A percentile compares a stretch with the other conserved stretches of the same genome.
These are phyloP conservation scores for Hanseniaspora clermontiae DNA, from an alignment of 805 yeast genomes.

Conservation along the genomic window DNA sequence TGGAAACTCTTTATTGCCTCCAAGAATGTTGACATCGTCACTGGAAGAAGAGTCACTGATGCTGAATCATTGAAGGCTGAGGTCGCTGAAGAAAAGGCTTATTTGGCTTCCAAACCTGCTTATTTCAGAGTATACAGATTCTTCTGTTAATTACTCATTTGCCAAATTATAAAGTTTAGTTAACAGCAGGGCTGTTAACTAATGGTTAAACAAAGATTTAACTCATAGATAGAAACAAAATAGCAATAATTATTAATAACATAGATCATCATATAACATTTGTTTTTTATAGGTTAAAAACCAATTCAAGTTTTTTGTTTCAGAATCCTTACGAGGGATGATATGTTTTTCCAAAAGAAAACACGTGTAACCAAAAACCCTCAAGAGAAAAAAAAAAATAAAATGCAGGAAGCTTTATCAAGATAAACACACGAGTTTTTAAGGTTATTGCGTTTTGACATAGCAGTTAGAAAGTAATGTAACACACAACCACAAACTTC, in stretches of 20 bases:
- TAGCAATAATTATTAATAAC: too few relatives aligned
- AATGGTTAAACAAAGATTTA: background rate
- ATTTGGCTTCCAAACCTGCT: slow-evolving; percentile 34
- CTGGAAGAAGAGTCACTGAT: slow-evolving; percentile 50
- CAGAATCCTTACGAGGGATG: too few relatives aligned
- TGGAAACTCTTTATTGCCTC: slow-evolving; percentile 35
- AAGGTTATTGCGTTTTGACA: too few relatives aligned
- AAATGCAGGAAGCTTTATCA: too few relatives aligned
- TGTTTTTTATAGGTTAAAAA: too few relatives aligned
- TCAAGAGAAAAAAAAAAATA: too few relatives aligned
- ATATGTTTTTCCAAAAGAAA: too few relatives aligned
- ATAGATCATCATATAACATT: too few relatives aligned
- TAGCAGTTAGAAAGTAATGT: too few relatives aligned
- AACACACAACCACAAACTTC: too few relatives aligned
- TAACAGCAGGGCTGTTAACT: background rate
- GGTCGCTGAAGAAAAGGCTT: slow-evolving; percentile 39
- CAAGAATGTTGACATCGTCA: slow-evolving; percentile 45
- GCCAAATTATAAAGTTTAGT: background rate
- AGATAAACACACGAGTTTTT: too few relatives aligned
- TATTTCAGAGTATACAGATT: slow-evolving; percentile 34
- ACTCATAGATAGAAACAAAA: background rate
- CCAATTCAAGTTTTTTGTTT: background rate
- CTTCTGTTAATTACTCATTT: slow-evolving; percentile 33
- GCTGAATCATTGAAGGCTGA: slow-evolving; percentile 40
- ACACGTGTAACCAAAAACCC: too few relatives aligned